Conservation (phyloP, 139 green algal genomes). For the Mychonastes homosphaera region DNA sequence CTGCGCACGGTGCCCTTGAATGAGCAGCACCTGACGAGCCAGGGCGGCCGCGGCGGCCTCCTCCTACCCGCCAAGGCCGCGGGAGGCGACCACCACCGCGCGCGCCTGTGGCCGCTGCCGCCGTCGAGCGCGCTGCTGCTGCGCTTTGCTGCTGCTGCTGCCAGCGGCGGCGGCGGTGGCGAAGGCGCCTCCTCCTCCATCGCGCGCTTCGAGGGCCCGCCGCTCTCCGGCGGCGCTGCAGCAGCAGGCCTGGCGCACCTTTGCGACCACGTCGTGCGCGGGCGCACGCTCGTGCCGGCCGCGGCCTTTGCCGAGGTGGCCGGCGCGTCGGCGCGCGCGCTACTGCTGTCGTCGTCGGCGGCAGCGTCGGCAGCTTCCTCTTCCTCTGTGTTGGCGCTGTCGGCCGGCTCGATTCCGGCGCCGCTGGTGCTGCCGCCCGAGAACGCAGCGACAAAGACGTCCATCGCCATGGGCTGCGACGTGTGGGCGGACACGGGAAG, state of each 20-base stretch:
- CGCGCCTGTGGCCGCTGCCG: neutral
- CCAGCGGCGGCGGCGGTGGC: neutral
- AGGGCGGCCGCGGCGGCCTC: neutral
- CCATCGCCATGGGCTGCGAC: no score
- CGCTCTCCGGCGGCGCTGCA: neutral
- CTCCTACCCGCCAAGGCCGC: neutral
- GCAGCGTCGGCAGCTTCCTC: neutral
- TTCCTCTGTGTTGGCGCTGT: conserved; percentile 9
- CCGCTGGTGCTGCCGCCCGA: conserved; percentile 24
- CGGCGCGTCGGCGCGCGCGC: conserved; percentile 6
- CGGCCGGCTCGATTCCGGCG: conserved; percentile 27
- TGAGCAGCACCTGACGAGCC: no score
- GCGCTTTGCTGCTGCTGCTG: neutral
- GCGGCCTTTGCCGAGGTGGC: conserved; percentile 51
- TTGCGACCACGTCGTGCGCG: conserved; percentile 59
- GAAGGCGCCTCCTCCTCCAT: neutral
- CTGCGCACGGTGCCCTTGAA: no score
- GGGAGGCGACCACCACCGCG: neutral
- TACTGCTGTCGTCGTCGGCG: neutral
- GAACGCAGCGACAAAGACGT: no score
- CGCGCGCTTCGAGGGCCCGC: neutral
- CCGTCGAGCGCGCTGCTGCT: neutral
- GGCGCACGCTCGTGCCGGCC: conserved; percentile 40
- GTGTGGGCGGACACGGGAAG: no score
- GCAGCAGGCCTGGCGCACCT: conserved; percentile 17